Conservation (phyloP, 495 filamentous ascomycete genomes). For the Thozetella sp. region DNA sequence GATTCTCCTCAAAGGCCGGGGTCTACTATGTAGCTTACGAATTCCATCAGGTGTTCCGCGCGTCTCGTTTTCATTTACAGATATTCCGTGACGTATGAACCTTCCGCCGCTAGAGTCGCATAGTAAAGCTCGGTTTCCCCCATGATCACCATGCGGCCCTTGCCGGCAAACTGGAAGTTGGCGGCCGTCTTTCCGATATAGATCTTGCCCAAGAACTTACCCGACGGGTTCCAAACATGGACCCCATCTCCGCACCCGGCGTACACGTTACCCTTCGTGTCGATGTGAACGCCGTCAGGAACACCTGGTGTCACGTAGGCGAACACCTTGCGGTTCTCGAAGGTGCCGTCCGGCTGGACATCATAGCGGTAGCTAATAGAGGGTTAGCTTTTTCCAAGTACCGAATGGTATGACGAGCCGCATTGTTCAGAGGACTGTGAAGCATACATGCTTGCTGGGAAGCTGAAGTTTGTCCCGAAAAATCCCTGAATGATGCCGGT, state of each 20-base stretch:
- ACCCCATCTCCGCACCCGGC: conserved; percentile 62
- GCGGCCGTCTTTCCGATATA: conserved; percentile 41
- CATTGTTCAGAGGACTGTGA: no score
- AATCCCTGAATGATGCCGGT: conserved; percentile 46
- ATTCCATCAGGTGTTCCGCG: no score
- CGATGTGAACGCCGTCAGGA: conserved; percentile 63
- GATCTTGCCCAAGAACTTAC: conserved; percentile 61
- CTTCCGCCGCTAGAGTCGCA: conserved; percentile 45
- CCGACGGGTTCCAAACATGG: conserved; percentile 61
- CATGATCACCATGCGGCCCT: conserved; percentile 51
- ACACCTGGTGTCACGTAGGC: conserved; percentile 55
- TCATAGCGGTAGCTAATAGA: conserved; percentile 36
- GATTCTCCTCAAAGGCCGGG: no score
- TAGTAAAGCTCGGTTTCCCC: conserved; percentile 52
- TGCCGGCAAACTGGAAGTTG: conserved; percentile 61
- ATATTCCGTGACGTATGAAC: conserved; percentile 17
- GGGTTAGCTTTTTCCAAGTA: conserved; percentile 4
- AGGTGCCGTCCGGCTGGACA: conserved; percentile 39
- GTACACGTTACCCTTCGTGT: conserved; percentile 63
- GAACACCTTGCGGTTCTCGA: conserved; percentile 52
- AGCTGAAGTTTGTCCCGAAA: conserved; percentile 33
- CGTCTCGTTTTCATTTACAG: no score
- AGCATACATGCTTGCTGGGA: conserved; percentile 39
- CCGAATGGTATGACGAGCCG: no score
- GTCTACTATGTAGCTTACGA: no score